Conservation (phyloP, 106 monocot genomes). For the Ottelia alismoides region DNA sequence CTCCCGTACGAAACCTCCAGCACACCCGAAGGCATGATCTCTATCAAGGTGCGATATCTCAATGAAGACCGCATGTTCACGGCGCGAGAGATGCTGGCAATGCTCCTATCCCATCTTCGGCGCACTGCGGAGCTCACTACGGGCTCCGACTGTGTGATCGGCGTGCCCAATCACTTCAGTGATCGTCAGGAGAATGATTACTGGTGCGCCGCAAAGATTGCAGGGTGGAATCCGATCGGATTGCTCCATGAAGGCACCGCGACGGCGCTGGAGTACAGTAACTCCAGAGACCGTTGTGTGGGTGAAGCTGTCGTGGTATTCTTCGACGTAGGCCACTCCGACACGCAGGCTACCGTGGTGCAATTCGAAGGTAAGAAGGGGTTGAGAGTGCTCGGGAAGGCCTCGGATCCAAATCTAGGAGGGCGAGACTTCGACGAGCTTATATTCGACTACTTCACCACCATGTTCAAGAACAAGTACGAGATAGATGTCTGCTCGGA, state of each 20-base stretch:
- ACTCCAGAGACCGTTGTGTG: conserved; percentile 4
- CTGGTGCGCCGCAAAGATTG: conserved; percentile 59
- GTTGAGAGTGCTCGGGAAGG: conserved; percentile 68
- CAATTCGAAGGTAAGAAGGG: conserved; percentile 22
- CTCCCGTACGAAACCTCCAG: conserved; percentile 5
- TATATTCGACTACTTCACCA: conserved; percentile 47
- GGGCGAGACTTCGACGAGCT: conserved; percentile 88
- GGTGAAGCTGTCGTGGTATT: conserved; percentile 21
- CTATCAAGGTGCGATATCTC: conserved; percentile 1
- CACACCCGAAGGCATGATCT: neutral
- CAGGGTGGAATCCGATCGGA: conserved; percentile 51
- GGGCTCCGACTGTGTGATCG: conserved; percentile 55
- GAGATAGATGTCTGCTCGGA: conserved; percentile 52
- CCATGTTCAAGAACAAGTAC: conserved; percentile 52
- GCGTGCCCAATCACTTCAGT: conserved; percentile 60
- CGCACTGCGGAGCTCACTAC: conserved; percentile 32
- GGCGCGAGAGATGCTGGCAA: conserved; percentile 3
- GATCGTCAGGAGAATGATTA: conserved; percentile 44
- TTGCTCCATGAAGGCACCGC: conserved; percentile 68
- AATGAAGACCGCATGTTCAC: neutral
- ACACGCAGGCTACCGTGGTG: conserved; percentile 62
- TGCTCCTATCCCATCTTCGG: conserved; percentile 18
- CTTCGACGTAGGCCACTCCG: conserved; percentile 68
- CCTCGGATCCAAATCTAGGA: conserved; percentile 48
- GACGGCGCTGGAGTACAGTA: conserved; percentile 75